phyloP scores from a whole-genome alignment of 129 eudicot genomes.

The Flaveria trinervia region DNA sequence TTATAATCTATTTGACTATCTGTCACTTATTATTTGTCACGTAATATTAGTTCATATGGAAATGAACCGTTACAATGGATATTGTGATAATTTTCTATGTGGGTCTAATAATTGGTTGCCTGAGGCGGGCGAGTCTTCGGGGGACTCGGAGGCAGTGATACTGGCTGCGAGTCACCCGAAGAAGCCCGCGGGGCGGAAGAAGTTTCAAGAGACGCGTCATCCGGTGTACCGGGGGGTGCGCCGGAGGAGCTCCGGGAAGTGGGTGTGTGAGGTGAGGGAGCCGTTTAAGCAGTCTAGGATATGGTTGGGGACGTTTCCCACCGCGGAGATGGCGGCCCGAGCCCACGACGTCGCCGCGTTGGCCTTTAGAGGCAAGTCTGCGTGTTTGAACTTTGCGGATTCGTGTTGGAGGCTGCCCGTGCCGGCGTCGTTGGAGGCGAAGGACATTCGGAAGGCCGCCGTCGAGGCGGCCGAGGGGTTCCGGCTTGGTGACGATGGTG shows the following conservation, averaged over 20 bases:
- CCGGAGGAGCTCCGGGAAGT: constrained; percentile 72
- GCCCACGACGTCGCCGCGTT: constrained; percentile 92
- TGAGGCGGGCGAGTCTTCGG: constrained; percentile 21
- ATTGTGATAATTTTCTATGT: not conserved
- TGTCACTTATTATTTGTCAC: too few species aligned
- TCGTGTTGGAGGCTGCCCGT: constrained; percentile 72
- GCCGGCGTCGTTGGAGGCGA: constrained; percentile 51
- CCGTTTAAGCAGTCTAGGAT: constrained; percentile 79
- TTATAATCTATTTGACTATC: too few species aligned
- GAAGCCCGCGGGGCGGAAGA: constrained; percentile 76
- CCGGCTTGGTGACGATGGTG: constrained; percentile 25
- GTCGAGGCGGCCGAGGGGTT: constrained; percentile 81
- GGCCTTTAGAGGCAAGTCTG: constrained; percentile 66
- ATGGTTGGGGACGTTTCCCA: constrained; percentile 82
- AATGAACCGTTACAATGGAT: constrained; percentile 18
- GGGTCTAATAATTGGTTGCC: constrained; percentile 23
- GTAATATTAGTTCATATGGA: not conserved
- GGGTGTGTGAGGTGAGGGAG: constrained; percentile 86
- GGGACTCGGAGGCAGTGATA: constrained; percentile 27
- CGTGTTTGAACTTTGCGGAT: constrained; percentile 82
- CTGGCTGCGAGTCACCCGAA: constrained; percentile 71
- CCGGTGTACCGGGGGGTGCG: constrained; percentile 90
- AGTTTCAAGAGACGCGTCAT: constrained; percentile 78
- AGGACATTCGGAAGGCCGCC: constrained; percentile 80
- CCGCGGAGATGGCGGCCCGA: constrained; percentile 89